phyloP scores from a whole-genome alignment of 352 stramenopile genomes.

The Pythium sukuiense region DNA sequence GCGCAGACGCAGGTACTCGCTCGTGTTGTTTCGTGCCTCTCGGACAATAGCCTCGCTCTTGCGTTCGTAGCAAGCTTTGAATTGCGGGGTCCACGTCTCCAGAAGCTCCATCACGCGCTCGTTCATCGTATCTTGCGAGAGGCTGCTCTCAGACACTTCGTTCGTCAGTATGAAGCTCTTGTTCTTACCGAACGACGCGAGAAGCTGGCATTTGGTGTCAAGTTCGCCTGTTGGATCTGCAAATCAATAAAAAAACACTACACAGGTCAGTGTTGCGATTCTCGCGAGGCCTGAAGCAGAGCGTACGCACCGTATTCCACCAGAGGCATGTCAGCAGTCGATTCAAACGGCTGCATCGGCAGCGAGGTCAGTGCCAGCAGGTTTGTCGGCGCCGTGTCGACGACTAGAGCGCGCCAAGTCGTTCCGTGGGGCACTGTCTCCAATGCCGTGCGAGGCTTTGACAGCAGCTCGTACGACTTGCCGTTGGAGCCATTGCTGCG shows the following conservation, averaged over 20 bases:
- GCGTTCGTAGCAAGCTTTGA: constrained; percentile 47
- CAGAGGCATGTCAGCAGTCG: constrained; percentile 19
- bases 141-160: constrained; percentile 7
- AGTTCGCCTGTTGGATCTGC: constrained; percentile 50
- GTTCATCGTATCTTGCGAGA: constrained; percentile 53
- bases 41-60: constrained; percentile 52
- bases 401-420: constrained; percentile 13
- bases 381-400: constrained; percentile 11
- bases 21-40: constrained; percentile 39
- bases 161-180: constrained; percentile 33
- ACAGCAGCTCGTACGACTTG: constrained; percentile 16
- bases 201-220: constrained; percentile 44
- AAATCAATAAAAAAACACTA: constrained; percentile 8
- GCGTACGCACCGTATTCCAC: constrained; percentile 24
- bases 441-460: constrained; percentile 25
- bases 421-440: constrained; percentile 30
- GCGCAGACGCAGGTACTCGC: constrained; percentile 19
- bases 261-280: not conserved
- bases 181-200: constrained; percentile 46
- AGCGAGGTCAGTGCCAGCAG: constrained; percentile 9
- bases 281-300: not conserved
- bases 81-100: constrained; percentile 43
- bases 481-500: too few species aligned
- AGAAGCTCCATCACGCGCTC: constrained; percentile 40
- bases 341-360: constrained; percentile 14